Conservation (phyloP, 2,329 filamentous ascomycete genomes). For the Beauveria sp. region DNA sequence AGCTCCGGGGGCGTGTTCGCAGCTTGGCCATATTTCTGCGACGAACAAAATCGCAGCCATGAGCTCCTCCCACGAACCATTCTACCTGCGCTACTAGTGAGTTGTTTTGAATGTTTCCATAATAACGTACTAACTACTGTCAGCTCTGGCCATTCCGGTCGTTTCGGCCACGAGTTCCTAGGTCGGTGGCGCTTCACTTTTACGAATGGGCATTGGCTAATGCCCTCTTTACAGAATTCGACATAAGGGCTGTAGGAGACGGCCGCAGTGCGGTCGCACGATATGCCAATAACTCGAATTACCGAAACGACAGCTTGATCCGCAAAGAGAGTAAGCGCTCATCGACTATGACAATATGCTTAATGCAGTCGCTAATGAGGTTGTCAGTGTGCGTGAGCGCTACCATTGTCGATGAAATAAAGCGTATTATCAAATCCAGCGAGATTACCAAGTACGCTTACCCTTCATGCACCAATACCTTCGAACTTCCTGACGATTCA, state of each 20-base stretch:
- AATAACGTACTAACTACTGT: constrained; percentile 11
- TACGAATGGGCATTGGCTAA: constrained; percentile 6
- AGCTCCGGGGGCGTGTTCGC: background rate
- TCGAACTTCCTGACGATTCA: background rate
- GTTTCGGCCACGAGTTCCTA: constrained; percentile 96
- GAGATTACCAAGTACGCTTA: constrained; percentile 83
- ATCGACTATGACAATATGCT: background rate
- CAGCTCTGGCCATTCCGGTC: constrained; percentile 94
- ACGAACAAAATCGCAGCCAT: constrained; percentile 35
- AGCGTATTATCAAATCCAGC: constrained; percentile 91
- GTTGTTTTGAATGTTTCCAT: constrained; percentile 24
- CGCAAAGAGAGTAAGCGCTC: constrained; percentile 90
- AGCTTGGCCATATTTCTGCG: background rate
- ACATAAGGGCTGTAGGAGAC: constrained; percentile 87
- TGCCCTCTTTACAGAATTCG: constrained; percentile 62
- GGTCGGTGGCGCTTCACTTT: constrained; percentile 42
- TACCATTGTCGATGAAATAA: constrained; percentile 85
- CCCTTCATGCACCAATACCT: constrained; percentile 1
- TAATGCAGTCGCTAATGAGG: background rate
- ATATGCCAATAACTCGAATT: constrained; percentile 99
- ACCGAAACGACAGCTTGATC: constrained; percentile 96
- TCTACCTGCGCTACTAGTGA: constrained; percentile 97
- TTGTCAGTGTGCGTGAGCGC: constrained; percentile 86
- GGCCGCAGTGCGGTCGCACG: constrained; percentile 87
- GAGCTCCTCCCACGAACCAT: constrained; percentile 67